Evolutionary conservation across 257 asterid genomes (phyloP).

Genomic region (Solanum boliviense): DNA sequence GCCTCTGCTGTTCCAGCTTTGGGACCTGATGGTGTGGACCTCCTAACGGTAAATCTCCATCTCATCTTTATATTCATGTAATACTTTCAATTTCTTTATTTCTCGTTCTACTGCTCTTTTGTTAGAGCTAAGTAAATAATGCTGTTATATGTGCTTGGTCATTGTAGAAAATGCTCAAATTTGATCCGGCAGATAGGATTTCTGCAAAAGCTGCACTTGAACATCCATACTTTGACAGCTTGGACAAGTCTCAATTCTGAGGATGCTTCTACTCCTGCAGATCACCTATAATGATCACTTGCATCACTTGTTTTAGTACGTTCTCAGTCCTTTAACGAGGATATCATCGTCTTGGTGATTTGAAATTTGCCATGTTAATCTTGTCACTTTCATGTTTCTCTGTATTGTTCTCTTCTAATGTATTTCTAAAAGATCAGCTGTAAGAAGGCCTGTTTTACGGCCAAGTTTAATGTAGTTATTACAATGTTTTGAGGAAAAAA

Average conservation of each 20-base stretch:
- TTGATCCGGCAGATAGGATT: conserved; percentile 78
- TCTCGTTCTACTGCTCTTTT: background rate
- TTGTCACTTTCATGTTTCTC: background rate
- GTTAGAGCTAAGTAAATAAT: background rate
- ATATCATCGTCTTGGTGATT: conserved; percentile 55
- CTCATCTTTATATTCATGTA: background rate
- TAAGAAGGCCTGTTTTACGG: background rate
- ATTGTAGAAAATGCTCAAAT: conserved; percentile 68
- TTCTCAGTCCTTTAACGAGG: background rate
- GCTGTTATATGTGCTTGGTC: conserved; percentile 12
- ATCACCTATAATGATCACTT: background rate
- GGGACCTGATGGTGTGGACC: conserved; percentile 85
- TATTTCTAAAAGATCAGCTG: background rate
- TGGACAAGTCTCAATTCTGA: conserved; percentile 86
- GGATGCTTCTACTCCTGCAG: background rate
- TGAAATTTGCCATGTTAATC: background rate
- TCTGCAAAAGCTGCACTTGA: conserved; percentile 90
- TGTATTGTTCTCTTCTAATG: background rate
- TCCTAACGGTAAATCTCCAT: conserved; percentile 38
- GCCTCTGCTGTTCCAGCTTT: conserved; percentile 70
- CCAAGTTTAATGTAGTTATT: background rate
- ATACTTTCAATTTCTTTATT: background rate
- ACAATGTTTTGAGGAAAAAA: background rate
- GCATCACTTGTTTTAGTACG: background rate
- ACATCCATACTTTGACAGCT: conserved; percentile 84